A percentile compares a stretch with the other conserved stretches of the same genome.
Conservation (phyloP, 2,329 filamentous ascomycete genomes). For the Xylaria sp. region DNA sequence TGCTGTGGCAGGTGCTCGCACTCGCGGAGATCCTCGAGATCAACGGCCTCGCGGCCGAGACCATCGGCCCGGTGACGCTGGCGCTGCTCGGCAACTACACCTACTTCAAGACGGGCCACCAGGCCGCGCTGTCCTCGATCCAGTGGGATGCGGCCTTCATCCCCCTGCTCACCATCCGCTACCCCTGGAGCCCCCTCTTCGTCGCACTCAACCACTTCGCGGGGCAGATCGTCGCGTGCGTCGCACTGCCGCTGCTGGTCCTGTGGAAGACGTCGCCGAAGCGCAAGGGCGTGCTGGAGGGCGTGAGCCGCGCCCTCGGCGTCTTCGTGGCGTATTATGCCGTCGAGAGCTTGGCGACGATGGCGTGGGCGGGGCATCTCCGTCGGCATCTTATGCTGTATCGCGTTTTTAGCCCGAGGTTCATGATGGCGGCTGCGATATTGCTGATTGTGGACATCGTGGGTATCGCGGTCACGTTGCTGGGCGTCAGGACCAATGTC, state of each 20-base stretch:
- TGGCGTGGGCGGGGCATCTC: slow-evolving; percentile 88
- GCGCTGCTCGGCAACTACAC: slow-evolving; percentile 92
- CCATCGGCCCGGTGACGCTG: slow-evolving; percentile 86
- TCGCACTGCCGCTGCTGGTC: slow-evolving; percentile 81
- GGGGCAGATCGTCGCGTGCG: slow-evolving; percentile 84
- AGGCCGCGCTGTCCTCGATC: slow-evolving; percentile 85
- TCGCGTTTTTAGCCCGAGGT: slow-evolving; percentile 90
- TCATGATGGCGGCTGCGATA: slow-evolving; percentile 81
- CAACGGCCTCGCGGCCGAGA: slow-evolving; percentile 69
- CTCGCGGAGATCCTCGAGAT: slow-evolving; percentile 73
- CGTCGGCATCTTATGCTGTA: slow-evolving; percentile 96
- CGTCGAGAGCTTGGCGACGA: slow-evolving; percentile 84
- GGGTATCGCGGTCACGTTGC: slow-evolving; percentile 74
- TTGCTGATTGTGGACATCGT: slow-evolving; percentile 83
- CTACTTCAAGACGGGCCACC: slow-evolving; percentile 98
- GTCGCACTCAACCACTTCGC: slow-evolving; percentile 89
- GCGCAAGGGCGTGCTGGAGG: slow-evolving; percentile 74
- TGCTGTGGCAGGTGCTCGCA: slow-evolving; percentile 89
- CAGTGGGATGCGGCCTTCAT: slow-evolving; percentile 98
- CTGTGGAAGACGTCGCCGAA: slow-evolving; percentile 91
- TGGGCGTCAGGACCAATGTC: slow-evolving; percentile 80
- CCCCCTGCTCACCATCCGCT: slow-evolving; percentile 81
- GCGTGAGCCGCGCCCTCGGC: slow-evolving; percentile 75
- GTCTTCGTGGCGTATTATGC: slow-evolving; percentile 86
- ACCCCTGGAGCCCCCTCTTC: slow-evolving; percentile 88